These are phyloP conservation scores for Polyporus tsugae DNA, from an alignment of 1,284 basidiomycete genomes.

Conservation along the genomic window DNA sequence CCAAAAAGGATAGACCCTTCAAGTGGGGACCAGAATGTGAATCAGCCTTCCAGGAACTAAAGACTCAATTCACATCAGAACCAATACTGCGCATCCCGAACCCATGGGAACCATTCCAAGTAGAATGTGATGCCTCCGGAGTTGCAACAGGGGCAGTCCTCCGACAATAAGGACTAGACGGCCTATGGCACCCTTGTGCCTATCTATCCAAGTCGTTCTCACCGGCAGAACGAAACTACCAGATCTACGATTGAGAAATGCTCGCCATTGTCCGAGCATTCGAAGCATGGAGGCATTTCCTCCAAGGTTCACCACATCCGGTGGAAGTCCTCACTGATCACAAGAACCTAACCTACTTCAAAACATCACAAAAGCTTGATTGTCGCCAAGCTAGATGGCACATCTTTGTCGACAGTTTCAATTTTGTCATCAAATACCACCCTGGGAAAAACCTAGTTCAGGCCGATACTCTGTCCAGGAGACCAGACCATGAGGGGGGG, in stretches of 20 bases:
- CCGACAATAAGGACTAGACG: neutral
- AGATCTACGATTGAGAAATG: slow-evolving; percentile 58
- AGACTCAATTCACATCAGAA: slow-evolving; percentile 35
- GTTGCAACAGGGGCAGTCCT: neutral
- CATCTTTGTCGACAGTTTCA: slow-evolving; percentile 43
- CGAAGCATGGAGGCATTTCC: slow-evolving; percentile 43
- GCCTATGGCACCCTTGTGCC: slow-evolving; percentile 39
- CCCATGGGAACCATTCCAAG: slow-evolving; percentile 18
- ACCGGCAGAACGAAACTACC: slow-evolving; percentile 49
- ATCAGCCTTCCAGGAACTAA: slow-evolving; percentile 43
- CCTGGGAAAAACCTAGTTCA: slow-evolving; percentile 45
- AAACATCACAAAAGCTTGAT: slow-evolving; percentile 44
- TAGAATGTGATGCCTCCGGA: slow-evolving; percentile 36
- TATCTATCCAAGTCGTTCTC: slow-evolving; percentile 42
- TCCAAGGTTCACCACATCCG: slow-evolving; percentile 30
- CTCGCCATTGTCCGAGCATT: slow-evolving; percentile 47
- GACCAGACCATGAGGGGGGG: slow-evolving; percentile 44
- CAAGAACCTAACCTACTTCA: slow-evolving; percentile 51
- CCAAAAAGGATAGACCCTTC: slow-evolving; percentile 35
- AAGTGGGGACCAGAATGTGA: slow-evolving; percentile 29
- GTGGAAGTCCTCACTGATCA: slow-evolving; percentile 47
- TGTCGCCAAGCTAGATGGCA: slow-evolving; percentile 50
- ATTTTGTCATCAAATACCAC: slow-evolving; percentile 48
- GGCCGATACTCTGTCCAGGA: slow-evolving; percentile 50
- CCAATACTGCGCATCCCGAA: slow-evolving; percentile 35